Percentiles rank a stretch among this genome's conserved stretches.
Evolutionary conservation across 805 yeast species (phyloP).

Genomic region (Kurtzmaniella fragi): DNA sequence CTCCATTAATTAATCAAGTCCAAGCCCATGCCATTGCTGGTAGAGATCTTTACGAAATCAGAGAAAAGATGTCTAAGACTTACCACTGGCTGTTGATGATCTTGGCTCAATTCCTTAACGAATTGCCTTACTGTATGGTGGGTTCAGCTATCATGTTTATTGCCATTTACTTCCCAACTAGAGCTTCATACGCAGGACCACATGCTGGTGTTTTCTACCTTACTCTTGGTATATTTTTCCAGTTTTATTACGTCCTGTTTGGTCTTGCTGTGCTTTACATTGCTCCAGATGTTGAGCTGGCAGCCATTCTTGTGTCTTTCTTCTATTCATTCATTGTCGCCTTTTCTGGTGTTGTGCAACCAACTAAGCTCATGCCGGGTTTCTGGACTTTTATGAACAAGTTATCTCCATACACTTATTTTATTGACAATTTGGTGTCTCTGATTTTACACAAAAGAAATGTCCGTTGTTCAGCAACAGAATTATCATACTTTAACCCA

Average conservation of each 20-base stretch:
- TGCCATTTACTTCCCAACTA: slow-evolving; percentile 47
- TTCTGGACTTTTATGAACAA: slow-evolving; percentile 86
- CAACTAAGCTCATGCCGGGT: slow-evolving; percentile 56
- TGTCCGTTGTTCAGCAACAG: slow-evolving; percentile 34
- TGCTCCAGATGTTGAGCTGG: slow-evolving; percentile 64
- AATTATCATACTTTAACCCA: slow-evolving; percentile 24
- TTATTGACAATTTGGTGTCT: slow-evolving; percentile 52
- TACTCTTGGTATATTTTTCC: slow-evolving; percentile 22
- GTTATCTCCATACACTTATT: slow-evolving; percentile 67
- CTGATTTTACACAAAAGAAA: slow-evolving; percentile 41
- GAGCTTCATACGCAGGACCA: slow-evolving; percentile 38
- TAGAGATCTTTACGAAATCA: slow-evolving; percentile 61
- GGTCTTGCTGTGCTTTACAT: slow-evolving; percentile 44
- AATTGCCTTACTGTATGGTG: slow-evolving; percentile 50
- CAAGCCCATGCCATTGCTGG: slow-evolving; percentile 54
- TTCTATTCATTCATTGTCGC: slow-evolving; percentile 53
- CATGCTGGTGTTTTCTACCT: slow-evolving; percentile 32
- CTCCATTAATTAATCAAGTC: slow-evolving; percentile 59
- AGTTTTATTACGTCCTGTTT: slow-evolving; percentile 28
- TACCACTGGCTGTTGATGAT: slow-evolving; percentile 66
- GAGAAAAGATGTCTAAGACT: slow-evolving; percentile 68
- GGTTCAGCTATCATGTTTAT: slow-evolving; percentile 28
- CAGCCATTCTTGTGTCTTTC: slow-evolving; percentile 54
- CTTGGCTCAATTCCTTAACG: slow-evolving; percentile 49
- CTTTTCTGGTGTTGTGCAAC: slow-evolving; percentile 69